A percentile compares a stretch with the other conserved stretches of the same genome.
Conservation (phyloP, 2,329 filamentous ascomycete genomes). For the Diaporthe caulivora region DNA sequence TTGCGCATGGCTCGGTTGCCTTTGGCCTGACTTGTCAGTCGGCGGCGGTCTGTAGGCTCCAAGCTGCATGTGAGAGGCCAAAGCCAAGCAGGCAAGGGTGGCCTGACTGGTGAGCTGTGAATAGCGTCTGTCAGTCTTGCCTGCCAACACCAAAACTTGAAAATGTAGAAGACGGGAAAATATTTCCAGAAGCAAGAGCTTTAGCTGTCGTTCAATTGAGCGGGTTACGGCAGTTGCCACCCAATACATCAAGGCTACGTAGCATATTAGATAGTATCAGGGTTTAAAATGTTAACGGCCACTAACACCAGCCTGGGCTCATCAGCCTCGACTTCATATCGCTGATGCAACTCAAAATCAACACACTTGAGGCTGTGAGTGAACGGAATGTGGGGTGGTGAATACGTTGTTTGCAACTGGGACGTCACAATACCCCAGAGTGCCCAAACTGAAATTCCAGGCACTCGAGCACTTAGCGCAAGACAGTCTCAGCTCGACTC, state of each 20-base stretch:
- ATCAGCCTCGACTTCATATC: neutral
- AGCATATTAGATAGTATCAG: neutral
- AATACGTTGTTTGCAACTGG: neutral
- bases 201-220: neutral
- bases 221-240: neutral
- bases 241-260: neutral
- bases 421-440: neutral
- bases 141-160: neutral
- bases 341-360: neutral
- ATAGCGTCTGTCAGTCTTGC: neutral
- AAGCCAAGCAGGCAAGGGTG: neutral
- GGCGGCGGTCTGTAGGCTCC: neutral
- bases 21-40: neutral
- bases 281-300: neutral
- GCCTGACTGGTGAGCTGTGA: neutral
- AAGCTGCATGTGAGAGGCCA: slow-evolving; percentile 9
- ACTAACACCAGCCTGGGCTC: neutral
- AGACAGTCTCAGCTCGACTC: neutral
- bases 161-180: neutral
- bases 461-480: neutral
- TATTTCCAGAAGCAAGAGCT: neutral
- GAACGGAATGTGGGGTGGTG: neutral
- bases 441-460: neutral
- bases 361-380: neutral
- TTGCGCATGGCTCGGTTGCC: neutral